Conservation (phyloP, 495 filamentous ascomycete species). For the Hypoxylon cercidicola region DNA sequence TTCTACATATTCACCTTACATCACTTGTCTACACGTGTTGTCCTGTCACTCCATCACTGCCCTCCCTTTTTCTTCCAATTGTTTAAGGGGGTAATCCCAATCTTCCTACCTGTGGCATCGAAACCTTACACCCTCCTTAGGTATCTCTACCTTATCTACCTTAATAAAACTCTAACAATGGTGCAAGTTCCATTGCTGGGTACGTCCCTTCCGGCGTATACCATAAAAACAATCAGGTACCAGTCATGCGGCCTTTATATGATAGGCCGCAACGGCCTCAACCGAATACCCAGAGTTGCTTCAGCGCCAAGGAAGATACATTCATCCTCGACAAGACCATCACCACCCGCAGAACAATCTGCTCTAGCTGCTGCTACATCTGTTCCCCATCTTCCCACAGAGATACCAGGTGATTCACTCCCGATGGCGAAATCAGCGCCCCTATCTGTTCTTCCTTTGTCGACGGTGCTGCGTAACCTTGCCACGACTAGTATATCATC, state of each 20-base stretch:
- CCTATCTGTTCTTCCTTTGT: constrained; percentile 77
- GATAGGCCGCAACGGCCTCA: constrained; percentile 29
- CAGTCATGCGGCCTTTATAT: constrained; percentile 37
- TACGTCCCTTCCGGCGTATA: constrained; percentile 36
- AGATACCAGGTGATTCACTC: constrained; percentile 23
- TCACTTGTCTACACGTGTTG: neutral
- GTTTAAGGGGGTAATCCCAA: neutral
- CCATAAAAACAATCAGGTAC: constrained; percentile 28
- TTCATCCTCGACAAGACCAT: constrained; percentile 52
- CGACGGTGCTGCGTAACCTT: constrained; percentile 79
- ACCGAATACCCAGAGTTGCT: constrained; percentile 19
- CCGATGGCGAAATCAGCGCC: constrained; percentile 57
- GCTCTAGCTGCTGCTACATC: constrained; percentile 33
- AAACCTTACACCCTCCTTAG: neutral
- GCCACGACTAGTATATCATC: constrained; percentile 83
- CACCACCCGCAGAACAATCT: constrained; percentile 46
- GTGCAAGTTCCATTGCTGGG: constrained; percentile 34
- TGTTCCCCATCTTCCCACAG: constrained; percentile 29
- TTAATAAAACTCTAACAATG: constrained; percentile 34
- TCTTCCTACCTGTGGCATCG: neutral
- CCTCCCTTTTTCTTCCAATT: neutral
- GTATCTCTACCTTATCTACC: too few species aligned
- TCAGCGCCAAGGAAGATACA: constrained; percentile 48
- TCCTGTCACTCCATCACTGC: neutral
- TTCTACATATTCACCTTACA: neutral